A percentile compares a stretch with the other conserved stretches of the same genome.
Evolutionary conservation across 75 land plant genomes (phyloP).

Genomic region (Sequoia sempervirens): DNA sequence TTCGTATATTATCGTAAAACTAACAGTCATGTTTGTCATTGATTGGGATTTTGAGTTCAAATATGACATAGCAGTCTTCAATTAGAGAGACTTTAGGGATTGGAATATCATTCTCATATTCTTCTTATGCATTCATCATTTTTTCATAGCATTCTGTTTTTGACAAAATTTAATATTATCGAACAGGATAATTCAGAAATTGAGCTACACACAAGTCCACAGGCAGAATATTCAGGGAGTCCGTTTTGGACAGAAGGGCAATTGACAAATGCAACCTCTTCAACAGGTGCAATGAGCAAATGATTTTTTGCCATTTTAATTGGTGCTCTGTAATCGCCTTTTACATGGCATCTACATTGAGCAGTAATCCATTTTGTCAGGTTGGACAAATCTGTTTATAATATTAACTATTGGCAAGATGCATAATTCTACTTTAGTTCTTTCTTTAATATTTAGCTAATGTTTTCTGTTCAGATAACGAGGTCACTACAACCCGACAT

Average conservation of each 20-base stretch:
- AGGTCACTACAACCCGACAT: background rate
- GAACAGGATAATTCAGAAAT: background rate
- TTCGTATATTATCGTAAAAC: background rate
- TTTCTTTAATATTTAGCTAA: background rate
- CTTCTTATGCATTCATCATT: background rate
- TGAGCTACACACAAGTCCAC: background rate
- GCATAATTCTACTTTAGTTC: background rate
- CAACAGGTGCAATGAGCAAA: background rate
- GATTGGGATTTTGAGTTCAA: background rate
- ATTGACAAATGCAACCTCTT: background rate
- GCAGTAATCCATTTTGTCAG: background rate
- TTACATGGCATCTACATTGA: background rate
- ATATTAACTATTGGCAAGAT: conserved; percentile 1
- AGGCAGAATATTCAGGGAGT: background rate
- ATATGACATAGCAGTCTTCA: background rate
- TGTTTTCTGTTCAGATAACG: background rate
- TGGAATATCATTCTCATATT: background rate
- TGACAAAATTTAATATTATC: background rate
- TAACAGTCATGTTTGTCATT: background rate
- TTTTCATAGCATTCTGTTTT: background rate
- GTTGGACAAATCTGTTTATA: background rate
- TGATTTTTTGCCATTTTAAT: background rate
- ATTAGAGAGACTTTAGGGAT: background rate
- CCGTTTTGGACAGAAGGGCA: background rate
- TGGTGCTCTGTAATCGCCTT: background rate